Evolutionary conservation across 352 stramenopile genomes (phyloP), one percentile per base, ranked within the genome.

Genomic region (Phytophthora cajani): DNA sequence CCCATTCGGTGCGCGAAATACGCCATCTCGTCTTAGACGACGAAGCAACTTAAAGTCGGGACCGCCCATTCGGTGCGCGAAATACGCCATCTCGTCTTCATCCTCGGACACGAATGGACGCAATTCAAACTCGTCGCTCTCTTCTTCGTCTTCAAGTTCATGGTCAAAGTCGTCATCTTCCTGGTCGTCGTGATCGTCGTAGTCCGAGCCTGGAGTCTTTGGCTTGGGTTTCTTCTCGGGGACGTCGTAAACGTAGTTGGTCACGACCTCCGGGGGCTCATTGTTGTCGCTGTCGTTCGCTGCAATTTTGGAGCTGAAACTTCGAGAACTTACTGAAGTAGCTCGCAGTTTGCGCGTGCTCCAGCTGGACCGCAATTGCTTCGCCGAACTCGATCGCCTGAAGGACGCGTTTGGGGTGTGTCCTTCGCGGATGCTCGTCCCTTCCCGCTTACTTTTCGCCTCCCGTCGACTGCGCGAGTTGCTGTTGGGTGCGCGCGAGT

Each of bases 21-120:
- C 10, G 80, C 78, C 32, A 91, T 77, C 17, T 93, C 85, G 47
- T 91, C 85, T 42, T 90, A n/a, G 74, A 14, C 72, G 74, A 9
- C 69, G 77, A 3, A 67, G 56, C 5, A 87, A 52, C 60, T 87
- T 90, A 27, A 93, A 88, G 14, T 90, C 75, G 7, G 77, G 67
- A 2, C 74, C 74, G 14, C 73, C 74, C 23, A 73, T 60, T 6
- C 79, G 76, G 46, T 91, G 79, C 0, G 83, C 77, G 40, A 93
- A 93, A 32, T 90, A 90, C 10, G 80, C 78, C 32, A 91, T 77
- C 17, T 93, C 85, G 47, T 91, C 85, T 42, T 90, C 80, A n/a
- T 80, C 80, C 10, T 85, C 78, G 0, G 74, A 79, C 3, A 72
- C 54, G 10, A 70, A 64, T 4, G 68, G 64, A 1, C 50, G 55